Percentiles rank a stretch among this genome's conserved stretches.
Evolutionary conservation across 306 rosid species (phyloP).

Genomic region (Inga oerstediana): DNA sequence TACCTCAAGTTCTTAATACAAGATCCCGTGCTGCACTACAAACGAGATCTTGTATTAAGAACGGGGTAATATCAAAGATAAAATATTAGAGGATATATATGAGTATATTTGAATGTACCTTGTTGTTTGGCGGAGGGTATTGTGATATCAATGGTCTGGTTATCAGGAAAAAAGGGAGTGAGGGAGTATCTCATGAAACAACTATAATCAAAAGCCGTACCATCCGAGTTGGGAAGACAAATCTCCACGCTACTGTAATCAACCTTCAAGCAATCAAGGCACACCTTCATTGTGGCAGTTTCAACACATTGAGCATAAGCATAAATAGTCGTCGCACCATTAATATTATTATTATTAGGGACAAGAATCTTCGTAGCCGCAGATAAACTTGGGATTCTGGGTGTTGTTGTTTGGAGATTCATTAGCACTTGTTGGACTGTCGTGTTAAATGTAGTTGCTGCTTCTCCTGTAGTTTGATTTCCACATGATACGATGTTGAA

Average conservation of each 20-base stretch:
- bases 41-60: too few species aligned
- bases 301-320: conserved; percentile 51
- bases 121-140: conserved; percentile 11
- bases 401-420: conserved; percentile 2
- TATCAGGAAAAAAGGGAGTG: background rate
- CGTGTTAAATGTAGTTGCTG: background rate
- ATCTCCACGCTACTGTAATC: conserved; percentile 27
- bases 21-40: too few species aligned
- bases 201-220: conserved; percentile 35
- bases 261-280: conserved; percentile 44
- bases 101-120: conserved; percentile 21
- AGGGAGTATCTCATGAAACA: conserved; percentile 16
- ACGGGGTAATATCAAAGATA: too few species aligned
- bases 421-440: background rate
- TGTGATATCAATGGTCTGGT: background rate
- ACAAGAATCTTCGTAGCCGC: conserved; percentile 33
- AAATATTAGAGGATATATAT: too few species aligned
- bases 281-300: conserved; percentile 26
- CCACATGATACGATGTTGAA: background rate
- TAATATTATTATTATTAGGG: background rate
- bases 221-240: conserved; percentile 42
- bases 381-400: conserved; percentile 34
- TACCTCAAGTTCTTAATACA: too few species aligned
- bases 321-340: conserved; percentile 24
- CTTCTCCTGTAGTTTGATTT: background rate